These are phyloP conservation scores for Dichomitus squalens DNA, from an alignment of 1,284 basidiomycete genomes.

Conservation along the genomic window DNA sequence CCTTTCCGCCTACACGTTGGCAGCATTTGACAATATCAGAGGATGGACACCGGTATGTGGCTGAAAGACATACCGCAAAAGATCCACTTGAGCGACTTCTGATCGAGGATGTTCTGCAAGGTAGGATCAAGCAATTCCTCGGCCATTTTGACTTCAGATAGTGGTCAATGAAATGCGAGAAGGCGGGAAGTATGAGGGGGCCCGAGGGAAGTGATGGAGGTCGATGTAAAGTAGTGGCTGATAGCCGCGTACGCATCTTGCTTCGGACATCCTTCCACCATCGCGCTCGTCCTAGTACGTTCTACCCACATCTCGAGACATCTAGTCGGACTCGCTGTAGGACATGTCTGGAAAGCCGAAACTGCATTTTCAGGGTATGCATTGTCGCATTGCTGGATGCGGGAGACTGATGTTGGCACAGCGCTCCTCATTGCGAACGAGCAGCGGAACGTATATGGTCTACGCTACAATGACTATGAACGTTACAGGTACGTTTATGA, in stretches of 20 bases:
- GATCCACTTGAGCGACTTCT: conserved; percentile 91
- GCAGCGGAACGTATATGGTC: conserved; percentile 88
- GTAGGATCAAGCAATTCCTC: conserved; percentile 72
- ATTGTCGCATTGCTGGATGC: not conserved
- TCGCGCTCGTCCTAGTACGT: conserved; percentile 27
- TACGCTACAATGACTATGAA: conserved; percentile 86
- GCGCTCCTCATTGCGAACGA: conserved; percentile 86
- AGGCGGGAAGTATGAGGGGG: not conserved
- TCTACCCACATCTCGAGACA: conserved; percentile 24
- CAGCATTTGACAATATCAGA: conserved; percentile 5
- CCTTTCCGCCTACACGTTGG: conserved; percentile 78
- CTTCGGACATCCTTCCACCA: conserved; percentile 27
- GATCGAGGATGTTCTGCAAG: conserved; percentile 88
- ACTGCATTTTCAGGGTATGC: conserved; percentile 34
- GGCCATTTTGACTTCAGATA: conserved; percentile 37
- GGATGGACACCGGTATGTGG: conserved; percentile 14
- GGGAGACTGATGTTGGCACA: conserved; percentile 31
- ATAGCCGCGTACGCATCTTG: conserved; percentile 27
- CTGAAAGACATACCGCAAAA: conserved; percentile 77
- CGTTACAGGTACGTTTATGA: conserved; percentile 69
- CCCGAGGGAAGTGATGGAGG: conserved; percentile 8
- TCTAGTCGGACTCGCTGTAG: not conserved
- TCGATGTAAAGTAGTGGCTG: conserved; percentile 8
- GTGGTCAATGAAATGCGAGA: not conserved
- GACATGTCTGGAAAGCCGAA: conserved; percentile 33